These are phyloP conservation scores for Nematodospora valgi DNA, from an alignment of 805 yeast species.

Conservation along the genomic window DNA sequence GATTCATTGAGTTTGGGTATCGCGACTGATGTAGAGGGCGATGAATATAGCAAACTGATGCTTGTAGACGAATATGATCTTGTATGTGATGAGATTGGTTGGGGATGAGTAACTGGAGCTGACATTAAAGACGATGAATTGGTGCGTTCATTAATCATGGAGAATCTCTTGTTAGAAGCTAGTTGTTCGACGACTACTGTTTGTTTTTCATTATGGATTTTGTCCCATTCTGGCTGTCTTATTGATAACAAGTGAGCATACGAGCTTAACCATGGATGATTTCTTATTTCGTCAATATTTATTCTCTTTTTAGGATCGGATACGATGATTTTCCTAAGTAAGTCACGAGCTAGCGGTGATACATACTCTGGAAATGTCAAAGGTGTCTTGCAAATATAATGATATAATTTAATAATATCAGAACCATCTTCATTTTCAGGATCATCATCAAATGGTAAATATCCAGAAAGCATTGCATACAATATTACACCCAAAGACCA, in stretches of 20 bases:
- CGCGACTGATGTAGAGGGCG: constrained; percentile 62
- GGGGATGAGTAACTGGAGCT: constrained; percentile 3
- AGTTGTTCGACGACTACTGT: constrained; percentile 7
- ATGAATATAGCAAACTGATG: constrained; percentile 42
- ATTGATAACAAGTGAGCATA: constrained; percentile 79
- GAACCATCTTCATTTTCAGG: constrained; percentile 95
- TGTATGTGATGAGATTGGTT: constrained; percentile 16
- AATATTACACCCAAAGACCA: constrained; percentile 97
- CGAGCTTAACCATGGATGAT: constrained; percentile 87
- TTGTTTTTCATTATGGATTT: constrained; percentile 35
- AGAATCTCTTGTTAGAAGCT: constrained; percentile 38
- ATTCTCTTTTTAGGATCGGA: constrained; percentile 81
- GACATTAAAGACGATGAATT: constrained; percentile 34
- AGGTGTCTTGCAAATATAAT: constrained; percentile 87
- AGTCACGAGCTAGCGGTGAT: constrained; percentile 85
- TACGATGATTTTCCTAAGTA: constrained; percentile 78
- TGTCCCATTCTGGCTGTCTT: constrained; percentile 90
- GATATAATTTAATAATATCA: constrained; percentile 85
- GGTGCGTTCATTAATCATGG: constrained; percentile 42
- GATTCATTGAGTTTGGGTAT: constrained; percentile 23
- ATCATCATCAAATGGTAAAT: constrained; percentile 96
- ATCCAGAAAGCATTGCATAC: constrained; percentile 96
- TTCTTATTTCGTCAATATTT: constrained; percentile 61
- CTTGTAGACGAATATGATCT: constrained; percentile 34
- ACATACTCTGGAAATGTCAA: constrained; percentile 94